phyloP scores from a whole-genome alignment of 805 yeast genomes.

The Tanozyma kutaoensis region DNA sequence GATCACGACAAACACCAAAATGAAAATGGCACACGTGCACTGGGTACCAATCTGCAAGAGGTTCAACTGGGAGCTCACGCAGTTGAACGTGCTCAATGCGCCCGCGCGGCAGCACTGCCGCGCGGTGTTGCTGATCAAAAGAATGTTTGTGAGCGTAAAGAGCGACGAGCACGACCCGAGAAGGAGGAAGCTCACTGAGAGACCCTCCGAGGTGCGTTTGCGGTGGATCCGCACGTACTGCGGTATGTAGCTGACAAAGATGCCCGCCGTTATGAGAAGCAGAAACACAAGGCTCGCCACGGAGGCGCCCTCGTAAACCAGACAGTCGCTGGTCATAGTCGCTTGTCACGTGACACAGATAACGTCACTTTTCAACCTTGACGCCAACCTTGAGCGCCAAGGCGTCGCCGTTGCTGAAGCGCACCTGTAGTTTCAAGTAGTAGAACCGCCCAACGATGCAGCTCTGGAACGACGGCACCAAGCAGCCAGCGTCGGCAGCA shows the following conservation, averaged over 20 bases:
- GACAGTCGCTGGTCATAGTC: not conserved
- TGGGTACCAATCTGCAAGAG: conserved; percentile 56
- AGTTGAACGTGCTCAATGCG: conserved; percentile 37
- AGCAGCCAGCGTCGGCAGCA: conserved; percentile 5
- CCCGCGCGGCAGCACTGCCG: conserved; percentile 43
- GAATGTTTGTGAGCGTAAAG: conserved; percentile 52
- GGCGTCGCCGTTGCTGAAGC: not conserved
- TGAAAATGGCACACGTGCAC: conserved; percentile 42
- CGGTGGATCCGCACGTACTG: conserved; percentile 51
- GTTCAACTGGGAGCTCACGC: conserved; percentile 53
- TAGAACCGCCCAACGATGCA: conserved; percentile 15
- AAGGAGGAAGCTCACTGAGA: conserved; percentile 58
- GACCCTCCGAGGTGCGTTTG: conserved; percentile 61
- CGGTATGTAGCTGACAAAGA: conserved; percentile 59
- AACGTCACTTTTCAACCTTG: not conserved
- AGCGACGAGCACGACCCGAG: conserved; percentile 62
- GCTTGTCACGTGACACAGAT: no score
- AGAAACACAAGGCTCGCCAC: conserved; percentile 35
- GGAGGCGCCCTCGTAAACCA: conserved; percentile 36
- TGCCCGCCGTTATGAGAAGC: conserved; percentile 46
- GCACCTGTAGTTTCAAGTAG: not conserved
- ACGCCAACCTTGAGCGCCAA: not conserved
- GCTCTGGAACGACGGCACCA: conserved; percentile 16
- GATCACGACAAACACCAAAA: conserved; percentile 40
- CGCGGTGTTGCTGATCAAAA: conserved; percentile 47